Conservation (phyloP, 257 asterid genomes). For the Paulownia fortunei region DNA sequence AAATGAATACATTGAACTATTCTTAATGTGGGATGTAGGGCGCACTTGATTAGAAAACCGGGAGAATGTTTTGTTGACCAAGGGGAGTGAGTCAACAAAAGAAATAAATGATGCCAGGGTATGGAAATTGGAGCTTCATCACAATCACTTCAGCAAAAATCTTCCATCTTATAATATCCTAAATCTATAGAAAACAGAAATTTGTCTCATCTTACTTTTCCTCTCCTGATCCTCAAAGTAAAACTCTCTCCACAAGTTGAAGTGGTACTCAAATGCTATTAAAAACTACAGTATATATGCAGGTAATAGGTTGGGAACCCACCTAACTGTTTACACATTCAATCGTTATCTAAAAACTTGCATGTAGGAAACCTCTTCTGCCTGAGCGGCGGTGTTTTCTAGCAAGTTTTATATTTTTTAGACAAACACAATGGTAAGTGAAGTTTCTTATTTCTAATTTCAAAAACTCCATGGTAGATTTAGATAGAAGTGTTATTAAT, state of each 20-base stretch:
- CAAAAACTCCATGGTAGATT: not conserved
- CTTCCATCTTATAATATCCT: not conserved
- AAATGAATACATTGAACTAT: not conserved
- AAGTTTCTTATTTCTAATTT: not conserved
- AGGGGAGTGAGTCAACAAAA: not conserved
- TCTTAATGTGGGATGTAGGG: not conserved
- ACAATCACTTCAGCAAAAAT: not conserved
- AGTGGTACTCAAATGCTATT: not conserved
- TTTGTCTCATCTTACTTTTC: not conserved
- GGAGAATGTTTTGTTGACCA: not conserved
- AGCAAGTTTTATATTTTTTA: not conserved
- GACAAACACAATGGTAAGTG: not conserved
- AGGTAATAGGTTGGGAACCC: not conserved
- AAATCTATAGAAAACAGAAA: not conserved
- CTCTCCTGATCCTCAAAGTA: not conserved
- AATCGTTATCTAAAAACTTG: not conserved
- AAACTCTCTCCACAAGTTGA: not conserved
- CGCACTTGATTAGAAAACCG: constrained; percentile 1
- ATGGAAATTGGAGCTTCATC: not conserved
- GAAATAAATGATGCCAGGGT: not conserved
- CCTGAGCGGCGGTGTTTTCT: not conserved
- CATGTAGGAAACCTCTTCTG: not conserved
- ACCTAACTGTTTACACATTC: not conserved
- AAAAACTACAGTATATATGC: not conserved
- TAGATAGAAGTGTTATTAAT: not conserved